Evolutionary conservation across 1,139 yeast species (phyloP).

Genomic region (Suhomyces taliae): DNA sequence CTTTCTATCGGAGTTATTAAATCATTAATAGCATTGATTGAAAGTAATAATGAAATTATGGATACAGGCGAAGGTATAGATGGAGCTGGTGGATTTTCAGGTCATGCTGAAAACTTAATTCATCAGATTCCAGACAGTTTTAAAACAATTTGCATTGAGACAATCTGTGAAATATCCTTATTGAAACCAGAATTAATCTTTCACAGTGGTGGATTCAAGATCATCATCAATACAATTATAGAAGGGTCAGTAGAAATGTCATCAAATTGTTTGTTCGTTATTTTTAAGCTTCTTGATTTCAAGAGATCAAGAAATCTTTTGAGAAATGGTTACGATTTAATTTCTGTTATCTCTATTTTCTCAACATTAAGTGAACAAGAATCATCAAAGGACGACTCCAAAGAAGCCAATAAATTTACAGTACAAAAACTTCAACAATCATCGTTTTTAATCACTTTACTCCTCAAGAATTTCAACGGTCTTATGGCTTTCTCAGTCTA

Average conservation of each 20-base stretch:
- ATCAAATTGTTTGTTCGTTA: conserved; percentile 52
- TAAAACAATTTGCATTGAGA: conserved; percentile 59
- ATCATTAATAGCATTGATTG: conserved; percentile 67
- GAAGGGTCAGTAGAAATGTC: conserved; percentile 67
- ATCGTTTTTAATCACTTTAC: conserved; percentile 59
- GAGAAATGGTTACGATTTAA: conserved; percentile 63
- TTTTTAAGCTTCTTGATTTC: conserved; percentile 59
- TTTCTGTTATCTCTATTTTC: conserved; percentile 63
- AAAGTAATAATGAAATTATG: conserved; percentile 14
- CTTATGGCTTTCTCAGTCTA: conserved; percentile 63
- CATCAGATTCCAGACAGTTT: conserved; percentile 25
- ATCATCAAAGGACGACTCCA: conserved; percentile 5
- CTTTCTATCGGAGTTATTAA: conserved; percentile 68
- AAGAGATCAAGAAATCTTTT: conserved; percentile 59
- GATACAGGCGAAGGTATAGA: conserved; percentile 6
- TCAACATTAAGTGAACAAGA: conserved; percentile 28
- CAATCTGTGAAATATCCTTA: conserved; percentile 69
- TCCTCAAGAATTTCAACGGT: conserved; percentile 79
- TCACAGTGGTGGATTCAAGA: conserved; percentile 64
- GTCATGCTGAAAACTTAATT: conserved; percentile 2
- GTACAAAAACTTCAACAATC: conserved; percentile 54
- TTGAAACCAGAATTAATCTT: conserved; percentile 60
- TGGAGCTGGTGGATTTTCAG: neutral
- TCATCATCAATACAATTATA: conserved; percentile 55
- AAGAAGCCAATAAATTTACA: conserved; percentile 5